Evolutionary conservation across 371 early-diverging fungal genomes (phyloP), one percentile per base, ranked within the genome.

Genomic region (Globomyces sp.): DNA sequence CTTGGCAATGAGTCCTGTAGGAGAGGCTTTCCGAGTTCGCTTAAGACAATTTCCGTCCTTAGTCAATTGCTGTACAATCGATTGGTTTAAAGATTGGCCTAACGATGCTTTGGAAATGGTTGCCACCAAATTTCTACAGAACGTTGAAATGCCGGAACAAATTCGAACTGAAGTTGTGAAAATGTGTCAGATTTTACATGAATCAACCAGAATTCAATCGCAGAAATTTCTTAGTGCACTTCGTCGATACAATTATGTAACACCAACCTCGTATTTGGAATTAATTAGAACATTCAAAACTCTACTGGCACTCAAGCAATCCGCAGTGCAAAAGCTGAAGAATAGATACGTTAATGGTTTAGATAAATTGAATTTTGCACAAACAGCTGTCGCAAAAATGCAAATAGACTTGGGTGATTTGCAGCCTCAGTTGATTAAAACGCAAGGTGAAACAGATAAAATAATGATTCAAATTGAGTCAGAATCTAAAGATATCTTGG

Each of bases 71-170:
- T 83, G 83, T 61, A 83, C 83, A 1, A 83, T 83, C 46, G 79
- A 80, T 68, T 83, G 83, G 83, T 78, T 80, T 68, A 72, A 73
- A 3, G 81, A 79, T 50, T 83, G 83, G 83, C 83, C 83, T 0
- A 74, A 79, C 8, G 83, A 83, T 66, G 83, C 83, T 1, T 59
- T 83, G 11, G 80, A 77, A 58, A 79, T 81, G 67, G 81, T 83
- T 4, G 83, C 83, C 5, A 64, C 61, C 5, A 80, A 79, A 53
- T 81, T 79, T 58, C 51, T 83, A 45, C 68, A 72, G 11, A 79
- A 75, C 42, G 70, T 79, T 2, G 77, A 76, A 36, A 77, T 83
- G 64, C 70, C 76, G 6, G 76, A 77, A n/a, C 10, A 44, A 2
- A 74, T 77, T 50, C 66, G 78, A 24, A 52, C 44, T 3, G 67